These are phyloP conservation scores for Emericellopsis cladophorae DNA, from an alignment of 2,329 filamentous ascomycete species.

Conservation along the genomic window DNA sequence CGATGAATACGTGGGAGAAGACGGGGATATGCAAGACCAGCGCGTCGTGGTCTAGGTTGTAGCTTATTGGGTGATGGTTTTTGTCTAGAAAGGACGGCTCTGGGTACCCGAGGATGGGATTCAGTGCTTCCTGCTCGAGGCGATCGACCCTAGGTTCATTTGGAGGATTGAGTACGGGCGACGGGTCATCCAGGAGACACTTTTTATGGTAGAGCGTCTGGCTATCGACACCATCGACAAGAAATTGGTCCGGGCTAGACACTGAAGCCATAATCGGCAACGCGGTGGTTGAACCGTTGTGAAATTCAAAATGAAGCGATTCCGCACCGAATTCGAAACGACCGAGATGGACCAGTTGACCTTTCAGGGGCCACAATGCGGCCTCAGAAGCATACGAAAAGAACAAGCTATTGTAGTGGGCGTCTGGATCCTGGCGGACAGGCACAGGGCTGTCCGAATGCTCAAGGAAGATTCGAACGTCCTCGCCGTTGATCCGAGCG, in stretches of 20 bases:
- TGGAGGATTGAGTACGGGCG: background rate
- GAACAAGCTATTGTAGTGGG: background rate
- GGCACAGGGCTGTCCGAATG: background rate
- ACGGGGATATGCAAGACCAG: background rate
- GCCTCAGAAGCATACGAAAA: background rate
- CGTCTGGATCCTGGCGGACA: background rate
- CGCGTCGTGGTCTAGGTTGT: background rate
- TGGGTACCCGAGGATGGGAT: background rate
- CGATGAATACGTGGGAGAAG: background rate
- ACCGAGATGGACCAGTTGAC: background rate
- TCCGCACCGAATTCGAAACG: background rate
- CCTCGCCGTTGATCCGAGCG: background rate
- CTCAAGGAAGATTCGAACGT: background rate
- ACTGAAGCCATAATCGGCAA: background rate
- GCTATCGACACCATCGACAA: background rate
- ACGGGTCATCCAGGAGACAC: too few relatives aligned
- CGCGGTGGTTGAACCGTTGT: background rate
- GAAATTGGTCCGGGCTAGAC: background rate
- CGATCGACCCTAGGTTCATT: background rate
- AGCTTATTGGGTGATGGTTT: background rate
- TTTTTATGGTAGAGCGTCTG: background rate
- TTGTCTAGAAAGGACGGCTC: background rate
- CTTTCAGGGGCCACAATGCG: background rate
- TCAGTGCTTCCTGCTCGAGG: background rate
- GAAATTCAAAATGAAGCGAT: background rate